Percentiles rank a stretch among this genome's conserved stretches.
phyloP scores from a whole-genome alignment of 1,284 basidiomycete species.

The Pyrrhoderma noxium region DNA sequence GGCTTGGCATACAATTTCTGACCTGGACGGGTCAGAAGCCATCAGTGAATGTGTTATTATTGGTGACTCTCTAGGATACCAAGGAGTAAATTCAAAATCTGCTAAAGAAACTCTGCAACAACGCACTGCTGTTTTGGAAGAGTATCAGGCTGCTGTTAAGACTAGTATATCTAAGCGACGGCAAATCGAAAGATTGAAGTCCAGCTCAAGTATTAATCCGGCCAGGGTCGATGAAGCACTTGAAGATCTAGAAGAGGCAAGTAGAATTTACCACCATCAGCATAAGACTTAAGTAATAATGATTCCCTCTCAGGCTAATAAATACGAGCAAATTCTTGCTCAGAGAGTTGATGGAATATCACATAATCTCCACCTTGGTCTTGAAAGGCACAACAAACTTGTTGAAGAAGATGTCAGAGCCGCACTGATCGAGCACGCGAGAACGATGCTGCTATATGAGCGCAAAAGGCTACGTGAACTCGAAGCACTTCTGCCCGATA shows the following conservation, averaged over 20 bases:
- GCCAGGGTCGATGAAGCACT: conserved; percentile 88
- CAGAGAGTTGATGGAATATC: conserved; percentile 84
- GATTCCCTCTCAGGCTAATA: conserved; percentile 57
- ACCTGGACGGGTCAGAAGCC: conserved; percentile 79
- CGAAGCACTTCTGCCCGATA: conserved; percentile 74
- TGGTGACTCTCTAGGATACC: conserved; percentile 88
- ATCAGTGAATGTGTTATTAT: conserved; percentile 89
- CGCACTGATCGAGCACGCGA: conserved; percentile 83
- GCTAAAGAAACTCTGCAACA: conserved; percentile 88
- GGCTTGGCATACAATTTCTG: conserved; percentile 76
- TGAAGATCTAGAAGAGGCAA: conserved; percentile 88
- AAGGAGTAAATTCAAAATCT: conserved; percentile 88
- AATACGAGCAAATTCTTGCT: conserved; percentile 77
- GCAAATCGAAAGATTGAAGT: conserved; percentile 85
- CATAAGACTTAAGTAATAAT: conserved; percentile 12
- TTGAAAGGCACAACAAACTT: conserved; percentile 74
- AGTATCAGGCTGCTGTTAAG: conserved; percentile 87
- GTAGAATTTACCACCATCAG: conserved; percentile 18
- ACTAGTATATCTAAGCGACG: conserved; percentile 85
- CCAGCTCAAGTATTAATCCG: conserved; percentile 78
- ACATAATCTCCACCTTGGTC: conserved; percentile 78
- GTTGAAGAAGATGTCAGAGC: conserved; percentile 86
- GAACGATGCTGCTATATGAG: conserved; percentile 87
- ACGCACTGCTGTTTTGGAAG: conserved; percentile 83
- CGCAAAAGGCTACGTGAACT: conserved; percentile 80